Evolutionary conservation across 768 basidiomycete species (phyloP), one percentile per base, ranked within the genome.

Genomic region (Tricholoma terreum): DNA sequence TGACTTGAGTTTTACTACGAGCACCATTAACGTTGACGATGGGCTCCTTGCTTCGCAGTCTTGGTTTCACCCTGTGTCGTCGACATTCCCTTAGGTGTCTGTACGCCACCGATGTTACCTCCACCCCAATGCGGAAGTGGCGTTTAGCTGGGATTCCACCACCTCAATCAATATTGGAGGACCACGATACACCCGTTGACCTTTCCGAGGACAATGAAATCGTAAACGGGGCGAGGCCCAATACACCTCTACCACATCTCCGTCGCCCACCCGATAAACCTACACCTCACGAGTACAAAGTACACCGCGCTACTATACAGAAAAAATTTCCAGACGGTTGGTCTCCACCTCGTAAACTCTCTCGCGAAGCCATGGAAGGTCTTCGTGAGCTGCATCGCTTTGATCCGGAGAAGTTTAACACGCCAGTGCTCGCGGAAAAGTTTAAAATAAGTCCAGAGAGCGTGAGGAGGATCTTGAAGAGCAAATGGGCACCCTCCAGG

Each of bases 361-460:
- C 90, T 12, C 81, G 89, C 54, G 86, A 89, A 63, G 90, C 91
- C 34, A 94, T 94, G 91, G 86, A 87, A 60, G 85, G 86, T 14
- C 70, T 94, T 57, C 83, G 88, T 36, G 77, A 83, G 46, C 76
- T 94, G 55, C 81, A 92, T 67, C 71, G 72, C 38, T 68, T 84
- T 45, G 84, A 93, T 65, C 84, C 86, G 7, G 77, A 75, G 49
- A 80, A 72, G 48, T 92, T 87, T 73, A 80, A 78, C 34, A 87
- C 86, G 11, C 78, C 84, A 24, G 72, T 84, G 0, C 81, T 94
- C n/a, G 85, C 90, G 14, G 81, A 86, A 57, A 81, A 81, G 67
- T 94, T 94, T 73, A 84, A 77, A 68, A 83, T 93, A 68, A 88
- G 86, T 63, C 84, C 87, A 34, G 92, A 94, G 74, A 90, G 87